Percentiles rank a stretch among this genome's conserved stretches.
These are phyloP conservation scores for Blastobotrys buckinghamii DNA, from an alignment of 1,139 yeast species.

Conservation along the genomic window DNA sequence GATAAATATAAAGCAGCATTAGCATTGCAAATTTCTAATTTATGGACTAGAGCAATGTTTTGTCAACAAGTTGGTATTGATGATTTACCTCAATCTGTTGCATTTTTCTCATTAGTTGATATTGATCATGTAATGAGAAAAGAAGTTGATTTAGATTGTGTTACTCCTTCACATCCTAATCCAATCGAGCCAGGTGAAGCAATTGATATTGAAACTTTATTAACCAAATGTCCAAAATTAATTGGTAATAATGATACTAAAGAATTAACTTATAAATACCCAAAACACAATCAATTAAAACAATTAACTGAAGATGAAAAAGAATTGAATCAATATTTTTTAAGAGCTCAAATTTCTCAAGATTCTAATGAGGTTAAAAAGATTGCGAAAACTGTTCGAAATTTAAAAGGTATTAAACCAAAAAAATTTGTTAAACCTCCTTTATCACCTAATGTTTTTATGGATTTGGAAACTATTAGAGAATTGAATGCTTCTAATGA, in stretches of 20 bases:
- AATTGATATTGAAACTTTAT: constrained; percentile 50
- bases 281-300: background rate
- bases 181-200: constrained; percentile 80
- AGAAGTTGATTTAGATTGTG: constrained; percentile 82
- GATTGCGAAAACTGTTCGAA: constrained; percentile 12
- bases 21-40: constrained; percentile 78
- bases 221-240: constrained; percentile 24
- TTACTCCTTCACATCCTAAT: constrained; percentile 77
- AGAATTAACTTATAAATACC: background rate
- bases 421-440: constrained; percentile 6
- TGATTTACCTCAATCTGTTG: constrained; percentile 91
- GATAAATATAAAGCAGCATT: constrained; percentile 74
- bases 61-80: constrained; percentile 86
- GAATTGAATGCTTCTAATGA: constrained; percentile 3
- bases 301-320: background rate
- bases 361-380: constrained; percentile 14
- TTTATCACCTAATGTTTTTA: background rate
- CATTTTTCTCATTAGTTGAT: constrained; percentile 92
- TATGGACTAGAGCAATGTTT: constrained; percentile 97
- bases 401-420: constrained; percentile 1
- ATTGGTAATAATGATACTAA: constrained; percentile 2
- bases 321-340: constrained; percentile 9
- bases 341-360: constrained; percentile 24
- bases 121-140: constrained; percentile 82
- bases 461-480: constrained; percentile 8